Percentiles rank a stretch among this genome's conserved stretches.
Evolutionary conservation across 768 basidiomycete species (phyloP).

Genomic region (Naganishia kalamii): DNA sequence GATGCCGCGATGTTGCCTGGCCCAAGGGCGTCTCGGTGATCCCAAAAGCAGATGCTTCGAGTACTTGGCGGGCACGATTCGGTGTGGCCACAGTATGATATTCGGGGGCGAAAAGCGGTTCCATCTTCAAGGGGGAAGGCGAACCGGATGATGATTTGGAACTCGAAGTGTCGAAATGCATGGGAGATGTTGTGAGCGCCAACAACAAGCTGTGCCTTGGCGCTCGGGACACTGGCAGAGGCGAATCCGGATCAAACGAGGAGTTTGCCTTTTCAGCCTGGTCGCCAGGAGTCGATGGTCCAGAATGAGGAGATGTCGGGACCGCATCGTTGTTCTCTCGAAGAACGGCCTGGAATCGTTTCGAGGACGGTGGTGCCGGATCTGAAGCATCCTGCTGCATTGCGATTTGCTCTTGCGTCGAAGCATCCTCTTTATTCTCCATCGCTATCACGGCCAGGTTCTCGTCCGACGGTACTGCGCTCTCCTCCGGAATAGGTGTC

Average conservation of each 20-base stretch:
- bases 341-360: not conserved
- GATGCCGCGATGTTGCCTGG: not conserved
- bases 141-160: not conserved
- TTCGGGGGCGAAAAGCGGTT: constrained; percentile 1
- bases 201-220: constrained; percentile 7
- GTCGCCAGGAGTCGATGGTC: not conserved
- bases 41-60: not conserved
- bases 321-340: not conserved
- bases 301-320: not conserved
- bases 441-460: no score
- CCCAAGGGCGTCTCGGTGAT: not conserved
- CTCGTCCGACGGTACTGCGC: no score
- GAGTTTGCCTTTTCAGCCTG: not conserved
- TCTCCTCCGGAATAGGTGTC: not conserved
- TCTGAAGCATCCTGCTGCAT: no score
- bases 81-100: constrained; percentile 5
- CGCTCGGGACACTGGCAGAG: constrained; percentile 16
- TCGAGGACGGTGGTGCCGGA: not conserved
- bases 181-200: not conserved
- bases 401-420: no score
- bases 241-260: constrained; percentile 23
- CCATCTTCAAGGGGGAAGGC: not conserved
- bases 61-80: not conserved
- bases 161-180: not conserved
- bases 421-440: no score